A percentile compares a stretch with the other conserved stretches of the same genome.
These are phyloP conservation scores for Coleophoma crateriformis DNA, from an alignment of 2,329 filamentous ascomycete species.

Conservation along the genomic window DNA sequence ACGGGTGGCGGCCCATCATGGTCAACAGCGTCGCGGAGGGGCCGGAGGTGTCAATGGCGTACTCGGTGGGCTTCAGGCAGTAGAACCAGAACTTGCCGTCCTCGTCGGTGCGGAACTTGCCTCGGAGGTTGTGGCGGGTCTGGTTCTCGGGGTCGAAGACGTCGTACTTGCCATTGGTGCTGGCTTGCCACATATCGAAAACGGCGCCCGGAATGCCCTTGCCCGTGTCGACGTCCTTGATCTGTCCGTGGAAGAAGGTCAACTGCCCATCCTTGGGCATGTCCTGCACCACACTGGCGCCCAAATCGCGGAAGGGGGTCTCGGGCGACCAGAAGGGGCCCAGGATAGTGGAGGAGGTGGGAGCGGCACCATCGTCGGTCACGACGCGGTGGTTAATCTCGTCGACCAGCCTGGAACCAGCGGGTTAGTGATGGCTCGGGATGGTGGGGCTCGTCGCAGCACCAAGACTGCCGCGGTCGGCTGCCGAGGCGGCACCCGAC, in stretches of 20 bases:
- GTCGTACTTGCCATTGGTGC: slow-evolving; percentile 70
- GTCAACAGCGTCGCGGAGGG: slow-evolving; percentile 44
- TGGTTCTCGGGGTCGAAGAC: slow-evolving; percentile 70
- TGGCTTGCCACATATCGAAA: slow-evolving; percentile 76
- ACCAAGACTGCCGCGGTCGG: too few species aligned
- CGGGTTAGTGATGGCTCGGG: neutral
- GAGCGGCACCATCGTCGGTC: slow-evolving; percentile 53
- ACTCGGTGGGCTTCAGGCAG: slow-evolving; percentile 69
- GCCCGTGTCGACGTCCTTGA: slow-evolving; percentile 60
- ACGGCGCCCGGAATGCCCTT: slow-evolving; percentile 62
- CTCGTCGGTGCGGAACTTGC: slow-evolving; percentile 67
- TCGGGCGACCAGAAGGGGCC: slow-evolving; percentile 75
- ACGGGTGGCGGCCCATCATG: slow-evolving; percentile 47
- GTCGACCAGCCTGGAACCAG: slow-evolving; percentile 47
- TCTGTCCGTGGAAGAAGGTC: slow-evolving; percentile 63
- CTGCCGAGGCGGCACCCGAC: too few species aligned
- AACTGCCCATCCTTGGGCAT: slow-evolving; percentile 51
- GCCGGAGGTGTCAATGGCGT: slow-evolving; percentile 64
- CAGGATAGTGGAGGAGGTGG: slow-evolving; percentile 72
- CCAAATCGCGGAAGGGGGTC: slow-evolving; percentile 65
- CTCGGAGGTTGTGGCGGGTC: slow-evolving; percentile 67
- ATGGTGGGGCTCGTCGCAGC: too few species aligned
- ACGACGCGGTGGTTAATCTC: slow-evolving; percentile 62
- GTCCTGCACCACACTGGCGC: slow-evolving; percentile 61
- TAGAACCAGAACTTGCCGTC: slow-evolving; percentile 69